Percentiles rank a stretch among this genome's conserved stretches.
Evolutionary conservation across 192 early-diverging fungal genomes (phyloP).

Genomic region (Ambispora gerdemannii): DNA sequence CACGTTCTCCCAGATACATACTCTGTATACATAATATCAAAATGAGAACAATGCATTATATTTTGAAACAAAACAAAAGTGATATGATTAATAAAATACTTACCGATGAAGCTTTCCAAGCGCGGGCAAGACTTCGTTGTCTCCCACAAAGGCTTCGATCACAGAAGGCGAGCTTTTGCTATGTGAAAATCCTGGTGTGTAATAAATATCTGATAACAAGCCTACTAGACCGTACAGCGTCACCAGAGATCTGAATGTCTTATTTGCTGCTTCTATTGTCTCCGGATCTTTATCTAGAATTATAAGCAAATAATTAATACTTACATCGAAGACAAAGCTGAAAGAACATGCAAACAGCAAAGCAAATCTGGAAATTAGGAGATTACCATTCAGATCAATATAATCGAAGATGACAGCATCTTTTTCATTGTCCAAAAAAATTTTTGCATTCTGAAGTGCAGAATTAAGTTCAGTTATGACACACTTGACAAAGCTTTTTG

Average conservation of each 20-base stretch:
- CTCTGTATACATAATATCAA: constrained; percentile 32
- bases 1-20: constrained; percentile 63
- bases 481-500: constrained; percentile 48
- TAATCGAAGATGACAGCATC: constrained; percentile 48
- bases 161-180: constrained; percentile 58
- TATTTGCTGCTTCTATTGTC: constrained; percentile 42
- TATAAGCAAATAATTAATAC: not conserved
- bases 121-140: constrained; percentile 45
- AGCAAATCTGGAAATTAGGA: no score
- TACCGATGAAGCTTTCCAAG: constrained; percentile 66
- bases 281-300: constrained; percentile 1
- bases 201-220: constrained; percentile 70
- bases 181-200: constrained; percentile 61
- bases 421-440: constrained; percentile 43
- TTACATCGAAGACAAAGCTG: not conserved
- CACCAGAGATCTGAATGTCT: constrained; percentile 54
- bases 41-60: not conserved
- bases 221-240: constrained; percentile 59
- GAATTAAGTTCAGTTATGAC: constrained; percentile 54
- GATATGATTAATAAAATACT: not conserved
- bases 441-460: constrained; percentile 42
- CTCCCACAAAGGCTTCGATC: constrained; percentile 60
- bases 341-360: no score
- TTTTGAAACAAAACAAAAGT: not conserved
- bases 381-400: constrained; percentile 59